Evolutionary conservation across 371 early-diverging fungal species (phyloP), one percentile per base, ranked within the genome.

Genomic region (Cokeromyces recurvatus): DNA sequence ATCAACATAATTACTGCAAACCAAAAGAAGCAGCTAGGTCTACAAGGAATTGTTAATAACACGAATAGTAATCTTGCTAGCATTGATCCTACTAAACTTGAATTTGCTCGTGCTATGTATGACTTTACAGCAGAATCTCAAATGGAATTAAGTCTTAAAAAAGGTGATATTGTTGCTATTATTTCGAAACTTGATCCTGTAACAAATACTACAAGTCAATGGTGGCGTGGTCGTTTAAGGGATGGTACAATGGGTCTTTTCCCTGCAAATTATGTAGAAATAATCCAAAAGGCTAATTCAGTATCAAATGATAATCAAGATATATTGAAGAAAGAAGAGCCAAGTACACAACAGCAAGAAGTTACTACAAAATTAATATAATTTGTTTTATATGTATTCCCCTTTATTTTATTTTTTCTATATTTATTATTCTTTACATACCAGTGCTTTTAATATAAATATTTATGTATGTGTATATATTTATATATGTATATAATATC

Each of bases 201-300:
- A 47, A 58, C 70, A 6, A 89, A 87, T 12, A 76, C 82, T 15
- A 79, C 83, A 23, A 79, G 83, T 46, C 69, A 74, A 57, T 97
- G 98, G 98, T 97, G 98, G 98, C 67, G 87, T 41, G 96, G 96
- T 10, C 65, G 89, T 21, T 67, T 87, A 16, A 81, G 89, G 47
- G 77, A 78, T 32, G 96, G 98, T 0, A 74, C 74, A 25, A 81
- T 88, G 55, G 98, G 96, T 15, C 62, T 88, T 40, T 95, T 97
- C 75, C 96, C 98, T 6, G 78, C 90, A 39, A 93, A 85, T 57
- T 95, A 92, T 59, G 93, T 94, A 4, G 64, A 64, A 35, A 64
- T 64, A 19, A 64, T 64, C 23, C 64, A 64, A 50, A 64, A 64
- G 22, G 59, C 22, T 15, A n/a, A n/a, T n/a, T n/a, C n/a, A n/a